Evolutionary conservation across 495 filamentous ascomycete genomes (phyloP).

Genomic region (Penicillium herquei): DNA sequence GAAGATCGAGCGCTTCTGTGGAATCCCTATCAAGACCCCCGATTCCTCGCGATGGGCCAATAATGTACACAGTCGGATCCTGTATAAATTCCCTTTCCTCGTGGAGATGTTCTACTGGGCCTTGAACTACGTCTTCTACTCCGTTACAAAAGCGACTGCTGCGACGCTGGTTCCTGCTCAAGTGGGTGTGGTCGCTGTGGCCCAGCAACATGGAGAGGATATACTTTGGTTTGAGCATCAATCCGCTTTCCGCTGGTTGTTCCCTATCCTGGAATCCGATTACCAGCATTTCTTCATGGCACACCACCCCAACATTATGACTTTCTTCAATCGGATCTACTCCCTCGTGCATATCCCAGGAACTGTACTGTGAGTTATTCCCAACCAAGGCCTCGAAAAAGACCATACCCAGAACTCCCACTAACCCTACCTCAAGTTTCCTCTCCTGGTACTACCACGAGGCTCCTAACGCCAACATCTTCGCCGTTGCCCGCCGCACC

Average conservation of each 20-base stretch:
- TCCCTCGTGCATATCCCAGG: slow-evolving; percentile 67
- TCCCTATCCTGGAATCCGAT: slow-evolving; percentile 51
- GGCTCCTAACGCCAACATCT: slow-evolving; percentile 52
- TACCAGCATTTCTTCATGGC: slow-evolving; percentile 62
- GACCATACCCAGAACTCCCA: background rate
- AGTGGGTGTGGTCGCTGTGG: slow-evolving; percentile 63
- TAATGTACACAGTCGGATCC: slow-evolving; percentile 54
- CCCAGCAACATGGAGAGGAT: slow-evolving; percentile 59
- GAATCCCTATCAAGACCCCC: slow-evolving; percentile 48
- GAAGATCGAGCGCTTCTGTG: slow-evolving; percentile 37
- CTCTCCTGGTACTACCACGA: slow-evolving; percentile 67
- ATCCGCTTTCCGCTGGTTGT: slow-evolving; percentile 50
- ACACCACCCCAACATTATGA: slow-evolving; percentile 52
- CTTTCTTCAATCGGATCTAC: slow-evolving; percentile 61
- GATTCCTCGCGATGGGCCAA: slow-evolving; percentile 58
- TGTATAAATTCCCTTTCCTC: slow-evolving; percentile 51
- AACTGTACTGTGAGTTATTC: slow-evolving; percentile 58
- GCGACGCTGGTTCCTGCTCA: slow-evolving; percentile 35
- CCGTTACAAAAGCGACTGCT: slow-evolving; percentile 57
- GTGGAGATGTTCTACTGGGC: slow-evolving; percentile 72
- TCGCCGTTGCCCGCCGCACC: slow-evolving; percentile 58
- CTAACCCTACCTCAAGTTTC: slow-evolving; percentile 38
- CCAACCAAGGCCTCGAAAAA: background rate
- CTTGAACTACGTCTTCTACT: slow-evolving; percentile 65
- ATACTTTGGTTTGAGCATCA: slow-evolving; percentile 64